A percentile compares a stretch with the other conserved stretches of the same genome.
Evolutionary conservation across 352 stramenopile genomes (phyloP).

Genomic region (Globisporangium nagaii): DNA sequence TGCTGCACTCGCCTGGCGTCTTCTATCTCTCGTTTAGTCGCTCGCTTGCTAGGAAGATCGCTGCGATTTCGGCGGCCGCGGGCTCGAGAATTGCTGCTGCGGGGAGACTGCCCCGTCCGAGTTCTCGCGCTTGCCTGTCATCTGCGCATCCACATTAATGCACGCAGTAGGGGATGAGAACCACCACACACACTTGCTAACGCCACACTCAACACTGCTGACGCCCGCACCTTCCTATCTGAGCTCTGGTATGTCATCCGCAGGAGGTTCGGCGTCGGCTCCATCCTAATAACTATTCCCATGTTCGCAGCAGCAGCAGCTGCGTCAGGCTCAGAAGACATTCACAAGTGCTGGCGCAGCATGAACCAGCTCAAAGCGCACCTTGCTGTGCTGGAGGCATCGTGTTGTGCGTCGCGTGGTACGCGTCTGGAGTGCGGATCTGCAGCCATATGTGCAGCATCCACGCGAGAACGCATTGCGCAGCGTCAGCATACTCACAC

Average conservation of each 20-base stretch:
- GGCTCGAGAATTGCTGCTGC: conserved; percentile 6
- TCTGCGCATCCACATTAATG: too few relatives aligned
- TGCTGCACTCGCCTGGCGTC: too few relatives aligned
- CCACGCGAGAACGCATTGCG: too few relatives aligned
- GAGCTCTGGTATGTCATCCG: conserved; percentile 40
- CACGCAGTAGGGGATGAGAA: too few relatives aligned
- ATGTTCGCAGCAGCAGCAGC: background rate
- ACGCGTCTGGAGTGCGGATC: conserved; percentile 52
- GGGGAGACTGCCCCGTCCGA: conserved; percentile 8
- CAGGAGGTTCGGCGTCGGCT: conserved; percentile 33
- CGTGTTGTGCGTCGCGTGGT: conserved; percentile 64
- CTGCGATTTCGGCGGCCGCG: conserved; percentile 24
- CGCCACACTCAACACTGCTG: too few relatives aligned
- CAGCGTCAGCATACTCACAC: too few relatives aligned
- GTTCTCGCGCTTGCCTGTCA: conserved; percentile 23
- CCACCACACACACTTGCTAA: too few relatives aligned
- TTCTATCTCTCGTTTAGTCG: too few relatives aligned
- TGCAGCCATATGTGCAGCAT: too few relatives aligned
- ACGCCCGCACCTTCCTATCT: conserved; percentile 52
- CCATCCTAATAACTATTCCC: conserved; percentile 43
- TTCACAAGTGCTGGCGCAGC: background rate
- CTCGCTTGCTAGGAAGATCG: conserved; percentile 9
- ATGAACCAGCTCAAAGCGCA: too few relatives aligned
- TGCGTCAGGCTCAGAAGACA: too few relatives aligned
- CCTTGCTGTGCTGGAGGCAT: conserved; percentile 58